Percentiles rank a stretch among this genome's conserved stretches.
Conservation (phyloP, 176 grass and related monocot genomes). For the Poa annua region DNA sequence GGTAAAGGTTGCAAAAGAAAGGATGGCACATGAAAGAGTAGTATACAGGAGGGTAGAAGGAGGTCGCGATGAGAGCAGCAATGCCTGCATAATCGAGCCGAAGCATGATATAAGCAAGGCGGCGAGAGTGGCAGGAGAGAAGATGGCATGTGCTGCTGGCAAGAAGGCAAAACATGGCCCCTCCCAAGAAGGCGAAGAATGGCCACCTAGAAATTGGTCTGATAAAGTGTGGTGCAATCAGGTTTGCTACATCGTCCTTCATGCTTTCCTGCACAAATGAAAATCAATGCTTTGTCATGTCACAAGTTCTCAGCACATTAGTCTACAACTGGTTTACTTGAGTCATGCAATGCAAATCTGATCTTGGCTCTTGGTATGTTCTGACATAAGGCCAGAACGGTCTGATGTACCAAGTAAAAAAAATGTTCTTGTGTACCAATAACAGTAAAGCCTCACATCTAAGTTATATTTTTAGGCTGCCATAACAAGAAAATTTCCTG, state of each 20-base stretch:
- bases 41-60: conserved; percentile 92
- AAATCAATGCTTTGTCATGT: conserved; percentile 24
- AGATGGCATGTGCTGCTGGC: conserved; percentile 91
- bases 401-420: background rate
- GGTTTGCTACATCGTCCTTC: conserved; percentile 73
- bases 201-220: conserved; percentile 77
- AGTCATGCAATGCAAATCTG: conserved; percentile 13
- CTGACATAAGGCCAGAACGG: background rate
- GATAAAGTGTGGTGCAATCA: conserved; percentile 64
- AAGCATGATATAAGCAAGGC: conserved; percentile 82
- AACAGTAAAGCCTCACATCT: background rate
- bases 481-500: conserved; percentile 3
- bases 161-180: conserved; percentile 91
- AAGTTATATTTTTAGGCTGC: background rate
- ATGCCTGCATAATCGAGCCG: conserved; percentile 90
- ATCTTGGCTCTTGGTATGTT: background rate
- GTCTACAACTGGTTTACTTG: background rate
- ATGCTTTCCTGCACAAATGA: conserved; percentile 56
- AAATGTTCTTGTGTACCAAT: background rate
- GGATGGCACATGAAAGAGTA: conserved; percentile 94
- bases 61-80: conserved; percentile 82
- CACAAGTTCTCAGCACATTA: background rate
- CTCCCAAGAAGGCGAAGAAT: conserved; percentile 78
- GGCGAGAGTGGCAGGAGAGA: conserved; percentile 82
- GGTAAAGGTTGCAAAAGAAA: conserved; percentile 88